Percentiles rank a stretch among this genome's conserved stretches.
Evolutionary conservation across 2,329 filamentous ascomycete species (phyloP).

Genomic region (Pseudogymnoascus sp.): DNA sequence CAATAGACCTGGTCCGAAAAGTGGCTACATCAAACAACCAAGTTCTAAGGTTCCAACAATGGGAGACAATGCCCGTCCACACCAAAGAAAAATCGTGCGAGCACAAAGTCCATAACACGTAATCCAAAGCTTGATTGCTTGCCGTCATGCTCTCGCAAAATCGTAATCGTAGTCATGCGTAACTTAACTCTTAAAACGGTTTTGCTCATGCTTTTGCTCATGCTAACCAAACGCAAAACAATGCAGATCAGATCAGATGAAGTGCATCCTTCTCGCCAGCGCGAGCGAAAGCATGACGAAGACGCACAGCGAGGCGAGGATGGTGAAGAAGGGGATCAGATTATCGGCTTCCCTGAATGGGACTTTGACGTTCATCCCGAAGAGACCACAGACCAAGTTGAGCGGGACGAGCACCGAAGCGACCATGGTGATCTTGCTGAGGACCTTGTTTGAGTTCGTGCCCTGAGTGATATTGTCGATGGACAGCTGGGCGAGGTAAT

Average conservation of each 20-base stretch:
- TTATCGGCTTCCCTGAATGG: conserved; percentile 47
- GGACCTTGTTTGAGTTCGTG: conserved; percentile 77
- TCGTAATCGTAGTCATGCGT: background rate
- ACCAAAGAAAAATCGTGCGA: background rate
- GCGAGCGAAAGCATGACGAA: conserved; percentile 33
- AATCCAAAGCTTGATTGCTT: background rate
- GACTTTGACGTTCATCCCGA: conserved; percentile 79
- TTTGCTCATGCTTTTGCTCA: background rate
- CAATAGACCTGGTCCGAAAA: background rate
- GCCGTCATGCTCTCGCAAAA: background rate
- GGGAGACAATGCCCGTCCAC: background rate
- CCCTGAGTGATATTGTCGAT: conserved; percentile 87
- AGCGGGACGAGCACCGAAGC: conserved; percentile 94
- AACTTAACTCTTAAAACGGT: background rate
- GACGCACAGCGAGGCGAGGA: conserved; percentile 47
- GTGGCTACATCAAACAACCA: background rate
- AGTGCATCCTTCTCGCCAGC: conserved; percentile 24
- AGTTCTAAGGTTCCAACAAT: background rate
- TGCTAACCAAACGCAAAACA: background rate
- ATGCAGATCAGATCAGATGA: conserved; percentile 19
- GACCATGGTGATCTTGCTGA: conserved; percentile 91
- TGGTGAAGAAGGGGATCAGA: conserved; percentile 53
- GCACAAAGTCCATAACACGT: background rate
- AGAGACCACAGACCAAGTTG: conserved; percentile 65
- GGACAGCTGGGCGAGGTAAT: conserved; percentile 89